These are phyloP conservation scores for Penicillium malachiteum DNA, from an alignment of 495 filamentous ascomycete species.

Conservation along the genomic window DNA sequence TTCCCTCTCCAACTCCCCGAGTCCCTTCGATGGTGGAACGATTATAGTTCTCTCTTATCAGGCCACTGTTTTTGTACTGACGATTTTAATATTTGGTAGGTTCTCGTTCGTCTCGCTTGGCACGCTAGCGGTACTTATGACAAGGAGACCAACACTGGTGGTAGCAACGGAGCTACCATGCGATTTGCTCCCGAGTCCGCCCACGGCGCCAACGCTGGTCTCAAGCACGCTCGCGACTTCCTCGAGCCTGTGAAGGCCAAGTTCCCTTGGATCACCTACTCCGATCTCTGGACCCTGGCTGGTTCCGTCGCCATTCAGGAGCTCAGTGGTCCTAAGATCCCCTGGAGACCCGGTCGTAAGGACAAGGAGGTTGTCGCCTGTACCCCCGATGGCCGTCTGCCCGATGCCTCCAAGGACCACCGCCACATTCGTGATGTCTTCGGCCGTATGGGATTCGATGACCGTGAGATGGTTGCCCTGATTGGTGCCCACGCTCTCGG, in stretches of 20 bases:
- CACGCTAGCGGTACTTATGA: slow-evolving; percentile 89
- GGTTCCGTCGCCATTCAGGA: slow-evolving; percentile 90
- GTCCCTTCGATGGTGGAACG: no score
- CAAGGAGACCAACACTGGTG: slow-evolving; percentile 83
- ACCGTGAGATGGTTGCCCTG: slow-evolving; percentile 93
- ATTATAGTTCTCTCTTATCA: no score
- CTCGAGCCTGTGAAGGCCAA: slow-evolving; percentile 84
- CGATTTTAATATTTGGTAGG: slow-evolving; percentile 23
- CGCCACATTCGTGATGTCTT: slow-evolving; percentile 91
- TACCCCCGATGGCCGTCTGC: slow-evolving; percentile 94
- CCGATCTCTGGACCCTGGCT: slow-evolving; percentile 92
- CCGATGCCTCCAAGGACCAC: slow-evolving; percentile 78
- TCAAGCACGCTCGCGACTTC: slow-evolving; percentile 87
- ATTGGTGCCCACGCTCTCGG: slow-evolving; percentile 89
- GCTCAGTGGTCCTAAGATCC: slow-evolving; percentile 84
- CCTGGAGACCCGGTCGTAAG: slow-evolving; percentile 83
- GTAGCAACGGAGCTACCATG: slow-evolving; percentile 97
- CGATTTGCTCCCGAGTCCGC: slow-evolving; percentile 87
- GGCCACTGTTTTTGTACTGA: not conserved
- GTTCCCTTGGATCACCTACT: slow-evolving; percentile 95
- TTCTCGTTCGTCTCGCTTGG: slow-evolving; percentile 82
- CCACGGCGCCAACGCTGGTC: slow-evolving; percentile 92
- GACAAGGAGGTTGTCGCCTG: slow-evolving; percentile 83
- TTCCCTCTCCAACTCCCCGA: no score
- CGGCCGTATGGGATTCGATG: slow-evolving; percentile 96